phyloP scores from a whole-genome alignment of 331 rosid species.

The Pyracantha coccinea region DNA sequence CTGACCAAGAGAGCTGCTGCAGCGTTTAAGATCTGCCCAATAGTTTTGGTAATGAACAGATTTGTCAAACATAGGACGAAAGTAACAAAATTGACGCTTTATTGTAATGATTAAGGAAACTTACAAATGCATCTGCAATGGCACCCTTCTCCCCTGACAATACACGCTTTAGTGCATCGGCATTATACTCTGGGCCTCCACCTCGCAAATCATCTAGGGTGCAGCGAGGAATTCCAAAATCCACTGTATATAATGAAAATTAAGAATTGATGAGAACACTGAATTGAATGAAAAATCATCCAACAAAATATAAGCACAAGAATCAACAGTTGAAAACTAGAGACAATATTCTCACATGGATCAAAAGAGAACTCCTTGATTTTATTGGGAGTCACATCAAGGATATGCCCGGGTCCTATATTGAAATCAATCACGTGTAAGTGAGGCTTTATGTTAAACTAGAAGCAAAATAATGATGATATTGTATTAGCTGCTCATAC shows the following conservation, averaged over 20 bases:
- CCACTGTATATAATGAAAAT: slow-evolving; percentile 48
- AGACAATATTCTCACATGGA: slow-evolving; percentile 55
- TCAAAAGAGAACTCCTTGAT: slow-evolving; percentile 74
- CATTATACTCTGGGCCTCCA: slow-evolving; percentile 65
- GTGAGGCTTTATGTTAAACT: not conserved
- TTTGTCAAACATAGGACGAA: slow-evolving; percentile 3
- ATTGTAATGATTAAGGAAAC: slow-evolving; percentile 17
- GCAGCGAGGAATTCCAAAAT: slow-evolving; percentile 80
- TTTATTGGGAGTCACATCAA: slow-evolving; percentile 66
- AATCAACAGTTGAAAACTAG: not conserved
- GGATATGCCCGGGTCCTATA: slow-evolving; percentile 81
- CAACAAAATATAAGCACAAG: not conserved
- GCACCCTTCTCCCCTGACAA: slow-evolving; percentile 73
- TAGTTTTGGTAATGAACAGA: slow-evolving; percentile 4
- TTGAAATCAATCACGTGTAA: slow-evolving; percentile 1
- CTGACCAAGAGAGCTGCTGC: slow-evolving; percentile 85
- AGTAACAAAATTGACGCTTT: not conserved
- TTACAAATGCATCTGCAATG: slow-evolving; percentile 75
- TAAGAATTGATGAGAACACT: not conserved
- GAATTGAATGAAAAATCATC: not conserved
- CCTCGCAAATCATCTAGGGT: slow-evolving; percentile 57
- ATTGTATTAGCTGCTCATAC: not conserved
- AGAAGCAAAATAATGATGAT: not conserved
- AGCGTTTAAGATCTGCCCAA: slow-evolving; percentile 66
- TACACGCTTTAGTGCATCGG: slow-evolving; percentile 55